These are phyloP conservation scores for Zygoascus meyerae DNA, from an alignment of 1,139 yeast genomes.

Conservation along the genomic window DNA sequence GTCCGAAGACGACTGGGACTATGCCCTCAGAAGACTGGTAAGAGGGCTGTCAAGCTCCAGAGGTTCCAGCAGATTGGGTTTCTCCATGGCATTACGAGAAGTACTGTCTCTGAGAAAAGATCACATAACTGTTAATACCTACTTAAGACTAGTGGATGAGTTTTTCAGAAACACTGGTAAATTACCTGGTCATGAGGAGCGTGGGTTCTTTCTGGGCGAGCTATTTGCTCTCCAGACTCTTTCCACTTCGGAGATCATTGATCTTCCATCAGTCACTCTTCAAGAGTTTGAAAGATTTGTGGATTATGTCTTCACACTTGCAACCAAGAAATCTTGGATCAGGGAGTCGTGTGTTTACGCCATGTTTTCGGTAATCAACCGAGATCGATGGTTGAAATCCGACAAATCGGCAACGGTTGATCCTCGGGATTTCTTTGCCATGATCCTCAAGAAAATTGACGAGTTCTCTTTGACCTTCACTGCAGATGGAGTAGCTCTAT, in stretches of 20 bases:
- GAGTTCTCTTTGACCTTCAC: conserved; percentile 55
- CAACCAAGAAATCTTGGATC: conserved; percentile 72
- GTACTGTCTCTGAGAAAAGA: conserved; percentile 45
- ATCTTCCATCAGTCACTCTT: conserved; percentile 27
- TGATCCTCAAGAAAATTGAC: conserved; percentile 42
- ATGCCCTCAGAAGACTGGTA: conserved; percentile 70
- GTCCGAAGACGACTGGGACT: conserved; percentile 62
- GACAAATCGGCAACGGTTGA: conserved; percentile 15
- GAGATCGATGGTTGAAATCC: conserved; percentile 8
- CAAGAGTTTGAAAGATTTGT: conserved; percentile 38
- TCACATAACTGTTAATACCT: conserved; percentile 36
- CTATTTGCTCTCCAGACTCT: conserved; percentile 79
- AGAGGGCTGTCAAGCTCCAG: conserved; percentile 78
- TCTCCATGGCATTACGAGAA: conserved; percentile 83
- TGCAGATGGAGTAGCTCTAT: conserved; percentile 76
- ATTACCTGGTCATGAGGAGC: conserved; percentile 72
- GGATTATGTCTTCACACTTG: conserved; percentile 49
- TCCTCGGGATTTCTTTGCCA: conserved; percentile 30
- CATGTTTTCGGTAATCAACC: conserved; percentile 47
- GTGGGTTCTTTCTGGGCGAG: conserved; percentile 76
- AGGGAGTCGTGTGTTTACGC: conserved; percentile 76
- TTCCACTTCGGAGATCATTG: conserved; percentile 50
- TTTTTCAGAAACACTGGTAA: conserved; percentile 42
- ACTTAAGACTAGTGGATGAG: conserved; percentile 41
- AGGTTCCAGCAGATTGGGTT: conserved; percentile 82